These are phyloP conservation scores for Trichoderma endophyticum DNA, from an alignment of 2,329 filamentous ascomycete species.

Conservation along the genomic window DNA sequence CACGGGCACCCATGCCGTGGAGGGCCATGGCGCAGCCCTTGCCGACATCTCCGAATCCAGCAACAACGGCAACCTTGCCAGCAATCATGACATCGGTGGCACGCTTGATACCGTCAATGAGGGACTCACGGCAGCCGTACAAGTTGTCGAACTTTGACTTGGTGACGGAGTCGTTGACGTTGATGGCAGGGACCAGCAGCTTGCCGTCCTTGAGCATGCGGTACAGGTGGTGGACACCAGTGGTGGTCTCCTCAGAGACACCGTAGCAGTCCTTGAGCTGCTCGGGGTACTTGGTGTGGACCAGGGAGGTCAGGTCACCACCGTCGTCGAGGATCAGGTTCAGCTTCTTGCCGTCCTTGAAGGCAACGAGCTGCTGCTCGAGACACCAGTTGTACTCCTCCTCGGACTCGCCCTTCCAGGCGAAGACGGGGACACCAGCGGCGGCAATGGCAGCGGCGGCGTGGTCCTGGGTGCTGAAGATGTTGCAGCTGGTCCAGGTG, in stretches of 20 bases:
- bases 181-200: constrained; percentile 93
- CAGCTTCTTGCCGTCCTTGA: constrained; percentile 94
- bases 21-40: constrained; percentile 98
- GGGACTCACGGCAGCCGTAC: constrained; percentile 98
- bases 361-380: constrained; percentile 94
- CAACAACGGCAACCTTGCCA: constrained; percentile 96
- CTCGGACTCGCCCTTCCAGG: constrained; percentile 88
- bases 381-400: constrained; percentile 99
- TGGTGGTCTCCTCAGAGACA: constrained; percentile 99
- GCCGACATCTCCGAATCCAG: constrained; percentile 97
- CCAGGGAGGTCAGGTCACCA: constrained; percentile 92
- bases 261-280: constrained; percentile 98
- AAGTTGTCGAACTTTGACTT: constrained; percentile 99
- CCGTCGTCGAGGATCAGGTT: constrained; percentile 99
- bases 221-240: constrained; percentile 99
- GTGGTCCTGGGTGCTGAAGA: constrained; percentile 99
- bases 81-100: constrained; percentile 99
- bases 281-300: constrained; percentile 98
- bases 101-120: constrained; percentile 99
- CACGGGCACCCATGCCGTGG: constrained; percentile 93
- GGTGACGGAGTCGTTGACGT: constrained; percentile 99
- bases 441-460: constrained; percentile 96
- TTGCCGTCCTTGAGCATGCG: constrained; percentile 88
- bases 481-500: constrained; percentile 99
- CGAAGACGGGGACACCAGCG: constrained; percentile 79